Base-by-base conservation (phyloP, 306 rosid genomes). In the Cicer judaicum region DNA sequence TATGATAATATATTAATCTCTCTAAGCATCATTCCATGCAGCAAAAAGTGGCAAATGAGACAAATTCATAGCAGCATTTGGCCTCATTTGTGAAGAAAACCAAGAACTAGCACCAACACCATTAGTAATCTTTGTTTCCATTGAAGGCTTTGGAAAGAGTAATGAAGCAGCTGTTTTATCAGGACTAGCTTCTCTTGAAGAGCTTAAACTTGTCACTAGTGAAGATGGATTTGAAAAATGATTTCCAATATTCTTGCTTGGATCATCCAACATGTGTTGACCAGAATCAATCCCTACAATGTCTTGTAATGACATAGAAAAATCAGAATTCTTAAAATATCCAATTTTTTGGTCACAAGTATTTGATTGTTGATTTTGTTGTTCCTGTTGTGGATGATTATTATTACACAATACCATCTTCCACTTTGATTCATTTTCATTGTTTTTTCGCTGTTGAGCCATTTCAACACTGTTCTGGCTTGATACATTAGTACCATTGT, bases 131-230 rank as follows among this genome's bases (percentile, higher is more conserved):
- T 85, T 88, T 1, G 93, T 74, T 34, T 85, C 88, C 57, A 84
- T 60, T 19, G 85, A 77, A 1, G 89, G 88, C 74, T 83, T 91
- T 2, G 91, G 88, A 68, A 87, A 88, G 7, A 82, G 79, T 73
- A 78, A 52, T 5, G 85, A 54, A 42, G 91, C 74, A 47, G 83
- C 87, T 0, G 83, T 62, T 76, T 90, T 95, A 42, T 92, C 99
- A 0, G 99, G 98, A 79, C 96, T 95, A 12, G 72, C 85, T 66
- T 95, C 96, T 56, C 99, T 92, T 21, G 99, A 90, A 78, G 92
- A 83, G 80, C 96, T 76, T 54, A 88, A 70, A 64, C 97, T 94
- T 6, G 97, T 90, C 44, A 90, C 96, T 77, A 89, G 74, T 0
- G 99, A 90, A 1, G 99, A 89, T 1, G 91, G 78, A 68, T 92